Percentiles rank a stretch among this genome's conserved stretches.
These are phyloP conservation scores for Grosmannia huntii DNA, from an alignment of 2,329 filamentous ascomycete species.

Conservation along the genomic window DNA sequence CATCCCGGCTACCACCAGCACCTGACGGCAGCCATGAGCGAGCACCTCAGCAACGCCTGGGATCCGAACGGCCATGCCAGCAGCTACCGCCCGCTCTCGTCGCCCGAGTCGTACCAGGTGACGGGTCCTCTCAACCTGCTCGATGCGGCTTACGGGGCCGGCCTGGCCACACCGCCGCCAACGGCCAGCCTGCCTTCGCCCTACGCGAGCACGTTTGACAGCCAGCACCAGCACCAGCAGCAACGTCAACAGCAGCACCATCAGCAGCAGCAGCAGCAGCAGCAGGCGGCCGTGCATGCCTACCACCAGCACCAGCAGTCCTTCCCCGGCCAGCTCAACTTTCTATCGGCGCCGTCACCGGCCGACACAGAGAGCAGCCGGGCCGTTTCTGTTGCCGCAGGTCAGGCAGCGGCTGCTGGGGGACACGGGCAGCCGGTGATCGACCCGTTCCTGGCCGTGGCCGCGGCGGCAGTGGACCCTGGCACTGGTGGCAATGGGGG, in stretches of 20 bases:
- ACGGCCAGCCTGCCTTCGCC: conserved; percentile 31
- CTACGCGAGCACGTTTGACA: conserved; percentile 15
- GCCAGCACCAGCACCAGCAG: conserved; percentile 2
- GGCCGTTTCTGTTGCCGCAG: no score
- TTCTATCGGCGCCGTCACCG: conserved; percentile 19
- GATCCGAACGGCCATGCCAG: conserved; percentile 4
- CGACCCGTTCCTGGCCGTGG: conserved; percentile 17
- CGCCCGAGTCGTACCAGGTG: conserved; percentile 4
- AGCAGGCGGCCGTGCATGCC: neutral
- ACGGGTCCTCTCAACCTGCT: conserved; percentile 24
- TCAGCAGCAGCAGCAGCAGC: conserved; percentile 5
- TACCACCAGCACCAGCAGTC: conserved; percentile 8
- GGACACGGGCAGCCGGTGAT: conserved; percentile 6
- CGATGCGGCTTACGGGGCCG: conserved; percentile 34
- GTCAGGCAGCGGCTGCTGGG: conserved; percentile 13
- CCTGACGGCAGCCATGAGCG: conserved; percentile 41
- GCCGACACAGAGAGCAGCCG: no score
- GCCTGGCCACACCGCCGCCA: conserved; percentile 44
- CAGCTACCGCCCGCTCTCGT: conserved; percentile 7
- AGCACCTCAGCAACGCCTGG: conserved; percentile 32
- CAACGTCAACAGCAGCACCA: neutral
- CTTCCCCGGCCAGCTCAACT: conserved; percentile 22
- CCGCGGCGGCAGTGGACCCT: neutral
- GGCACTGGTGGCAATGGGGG: neutral
- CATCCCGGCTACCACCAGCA: conserved; percentile 38